Evolutionary conservation across 2,329 filamentous ascomycete genomes (phyloP).

Genomic region (Tolypocladium nubicola): DNA sequence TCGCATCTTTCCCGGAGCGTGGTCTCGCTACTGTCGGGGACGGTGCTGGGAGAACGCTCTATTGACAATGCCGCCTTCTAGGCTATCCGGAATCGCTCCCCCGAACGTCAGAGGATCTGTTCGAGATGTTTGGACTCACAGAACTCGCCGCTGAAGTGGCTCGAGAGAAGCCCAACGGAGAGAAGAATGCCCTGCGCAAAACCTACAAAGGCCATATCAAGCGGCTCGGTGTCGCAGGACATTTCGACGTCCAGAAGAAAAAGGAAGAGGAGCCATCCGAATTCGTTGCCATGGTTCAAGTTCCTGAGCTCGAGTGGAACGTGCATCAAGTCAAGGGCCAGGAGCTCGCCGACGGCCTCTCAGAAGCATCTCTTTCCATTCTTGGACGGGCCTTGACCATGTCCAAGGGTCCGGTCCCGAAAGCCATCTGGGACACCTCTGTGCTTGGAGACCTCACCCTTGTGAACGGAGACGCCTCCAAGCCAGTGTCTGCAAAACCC

Average conservation of each 20-base stretch:
- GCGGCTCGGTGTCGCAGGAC: conserved; percentile 48
- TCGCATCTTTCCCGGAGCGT: conserved; percentile 3
- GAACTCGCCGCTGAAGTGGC: conserved; percentile 50
- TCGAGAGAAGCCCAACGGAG: conserved; percentile 52
- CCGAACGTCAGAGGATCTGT: conserved; percentile 44
- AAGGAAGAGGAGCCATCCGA: conserved; percentile 39
- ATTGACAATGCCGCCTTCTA: conserved; percentile 36
- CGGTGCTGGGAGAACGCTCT: conserved; percentile 17
- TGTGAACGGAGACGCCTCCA: conserved; percentile 26
- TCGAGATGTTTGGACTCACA: conserved; percentile 45
- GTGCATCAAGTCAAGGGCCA: conserved; percentile 42
- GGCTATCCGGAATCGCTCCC: conserved; percentile 38
- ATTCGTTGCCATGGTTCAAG: conserved; percentile 39
- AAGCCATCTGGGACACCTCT: conserved; percentile 43
- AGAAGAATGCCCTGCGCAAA: conserved; percentile 57
- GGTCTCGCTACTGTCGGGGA: background rate
- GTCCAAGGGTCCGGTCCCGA: conserved; percentile 45
- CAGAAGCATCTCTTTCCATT: conserved; percentile 28
- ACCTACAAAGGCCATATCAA: conserved; percentile 62
- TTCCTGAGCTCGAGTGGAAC: conserved; percentile 47
- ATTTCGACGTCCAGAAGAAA: conserved; percentile 48
- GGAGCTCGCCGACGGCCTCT: conserved; percentile 44
- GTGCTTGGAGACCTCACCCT: conserved; percentile 46
- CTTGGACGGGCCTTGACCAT: conserved; percentile 45
- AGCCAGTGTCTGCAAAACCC: conserved; percentile 31